Evolutionary conservation across 1,139 yeast genomes (phyloP).

Genomic region (Arxiozyma slooffiae): DNA sequence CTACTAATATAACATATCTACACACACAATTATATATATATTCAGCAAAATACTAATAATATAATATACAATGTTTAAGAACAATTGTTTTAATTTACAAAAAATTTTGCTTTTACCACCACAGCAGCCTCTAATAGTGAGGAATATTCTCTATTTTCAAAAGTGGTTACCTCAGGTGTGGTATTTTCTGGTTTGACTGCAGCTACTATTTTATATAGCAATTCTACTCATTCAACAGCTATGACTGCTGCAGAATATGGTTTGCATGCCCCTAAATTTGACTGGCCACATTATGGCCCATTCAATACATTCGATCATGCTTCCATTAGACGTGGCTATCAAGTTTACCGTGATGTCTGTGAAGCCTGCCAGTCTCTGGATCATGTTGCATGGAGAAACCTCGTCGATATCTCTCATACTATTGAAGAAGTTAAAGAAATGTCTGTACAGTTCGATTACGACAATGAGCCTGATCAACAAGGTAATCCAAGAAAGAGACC

Average conservation of each 20-base stretch:
- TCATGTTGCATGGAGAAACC: conserved; percentile 96
- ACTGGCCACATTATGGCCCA: conserved; percentile 93
- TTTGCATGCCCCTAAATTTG: conserved; percentile 84
- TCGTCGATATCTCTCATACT: conserved; percentile 95
- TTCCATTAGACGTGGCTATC: conserved; percentile 97
- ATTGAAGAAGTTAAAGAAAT: conserved; percentile 82
- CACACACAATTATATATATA: not conserved
- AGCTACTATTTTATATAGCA: conserved; percentile 68
- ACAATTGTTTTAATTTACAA: not conserved
- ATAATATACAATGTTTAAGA: not conserved
- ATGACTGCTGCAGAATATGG: conserved; percentile 99
- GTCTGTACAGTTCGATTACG: conserved; percentile 96
- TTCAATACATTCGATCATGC: conserved; percentile 91
- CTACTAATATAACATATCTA: not conserved
- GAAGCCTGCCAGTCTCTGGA: conserved; percentile 97
- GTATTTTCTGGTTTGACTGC: conserved; percentile 61
- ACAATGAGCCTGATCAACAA: conserved; percentile 98
- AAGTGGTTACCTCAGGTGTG: conserved; percentile 47
- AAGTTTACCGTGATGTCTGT: conserved; percentile 97
- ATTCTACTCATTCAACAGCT: conserved; percentile 78
- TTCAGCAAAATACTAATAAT: not conserved
- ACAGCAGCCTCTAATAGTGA: not conserved
- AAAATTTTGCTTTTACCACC: conserved; percentile 2
- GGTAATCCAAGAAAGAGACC: conserved; percentile 98
- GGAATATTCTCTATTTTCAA: conserved; percentile 30